Evolutionary conservation across 257 asterid genomes (phyloP).

Genomic region (Petunia secreta): DNA sequence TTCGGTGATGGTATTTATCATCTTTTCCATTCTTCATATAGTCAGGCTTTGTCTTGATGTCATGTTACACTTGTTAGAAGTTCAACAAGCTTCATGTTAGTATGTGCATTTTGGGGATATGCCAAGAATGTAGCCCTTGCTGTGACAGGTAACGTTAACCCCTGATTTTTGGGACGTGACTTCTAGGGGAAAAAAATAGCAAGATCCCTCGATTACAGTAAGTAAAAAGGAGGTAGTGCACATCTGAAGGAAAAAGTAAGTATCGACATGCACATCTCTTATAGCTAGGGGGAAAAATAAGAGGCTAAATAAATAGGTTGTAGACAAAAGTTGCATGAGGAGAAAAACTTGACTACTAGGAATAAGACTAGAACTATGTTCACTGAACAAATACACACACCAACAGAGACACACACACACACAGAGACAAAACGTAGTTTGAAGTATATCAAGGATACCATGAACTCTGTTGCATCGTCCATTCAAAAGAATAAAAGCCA

Average conservation of each 20-base stretch:
- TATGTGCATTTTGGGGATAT: too few species aligned
- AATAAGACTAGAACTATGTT: conserved; percentile 9
- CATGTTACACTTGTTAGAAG: too few species aligned
- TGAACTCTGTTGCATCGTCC: neutral
- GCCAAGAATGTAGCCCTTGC: too few species aligned
- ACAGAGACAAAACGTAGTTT: neutral
- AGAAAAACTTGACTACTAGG: neutral
- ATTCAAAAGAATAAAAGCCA: conserved; percentile 10
- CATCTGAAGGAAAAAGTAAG: conserved; percentile 6
- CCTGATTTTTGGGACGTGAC: neutral
- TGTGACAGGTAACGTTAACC: too few species aligned
- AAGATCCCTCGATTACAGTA: neutral
- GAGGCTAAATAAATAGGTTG: neutral
- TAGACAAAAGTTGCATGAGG: conserved; percentile 13
- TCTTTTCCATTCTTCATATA: too few species aligned
- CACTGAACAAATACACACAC: neutral
- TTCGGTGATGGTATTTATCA: too few species aligned
- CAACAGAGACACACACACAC: neutral
- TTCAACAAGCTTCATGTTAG: too few species aligned
- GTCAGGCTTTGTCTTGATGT: too few species aligned
- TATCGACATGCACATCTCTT: conserved; percentile 3
- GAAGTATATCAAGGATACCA: neutral
- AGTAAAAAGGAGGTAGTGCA: neutral
- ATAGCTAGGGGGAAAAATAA: neutral
- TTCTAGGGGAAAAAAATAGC: neutral